Evolutionary conservation across 2,329 filamentous ascomycete species (phyloP), one percentile per base, ranked within the genome.

Genomic region (Fusarium mexicanum): DNA sequence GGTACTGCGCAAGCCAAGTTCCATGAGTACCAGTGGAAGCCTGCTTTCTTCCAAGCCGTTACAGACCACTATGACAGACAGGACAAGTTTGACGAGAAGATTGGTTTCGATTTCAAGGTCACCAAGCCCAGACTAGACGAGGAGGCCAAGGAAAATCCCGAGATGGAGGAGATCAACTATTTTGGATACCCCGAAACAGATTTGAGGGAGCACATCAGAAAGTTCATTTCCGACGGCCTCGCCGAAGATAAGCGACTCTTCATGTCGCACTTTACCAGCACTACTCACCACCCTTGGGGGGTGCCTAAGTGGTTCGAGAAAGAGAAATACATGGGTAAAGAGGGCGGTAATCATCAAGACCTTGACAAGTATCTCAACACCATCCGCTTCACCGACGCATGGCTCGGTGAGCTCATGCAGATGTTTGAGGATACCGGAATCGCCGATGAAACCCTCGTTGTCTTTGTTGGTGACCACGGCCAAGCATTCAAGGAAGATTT

Each of bases 251-350:
- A 81, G 63, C 78, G 81, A 20, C 66, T 82, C 17, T 83, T 82
- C 53, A 69, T 82, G 43, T 78, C 80, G 5, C 81, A 83, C 46
- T 73, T 83, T 14, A 83, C 81, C 26, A 81, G 81, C 71, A 82
- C 80, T 31, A 79, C 78, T 4, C 81, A 83, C 51, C 81, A 82
- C 47, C 79, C 80, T 5, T 82, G 74, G 74, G 71, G 72, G 3
- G 58, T 74, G 5, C 74, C 74, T 18, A 69, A 76, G 53, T 76
- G 69, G 72, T 76, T 81, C 40, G 76, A 80, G 4, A 67, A 66
- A 8, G 70, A 76, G 33, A 69, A 75, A 44, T 76, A 76, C 12
- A 75, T 76, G 78, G 47, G 79, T 70, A 64, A 68, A 46, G 14
- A 78, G 73, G 43, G 72, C 60, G 41, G 61, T 26, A 71, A 71